Percentiles rank a stretch among this genome's conserved stretches.
These are phyloP conservation scores for Thielaviopsis euricoi DNA, from an alignment of 2,329 filamentous ascomycete species.

Conservation along the genomic window DNA sequence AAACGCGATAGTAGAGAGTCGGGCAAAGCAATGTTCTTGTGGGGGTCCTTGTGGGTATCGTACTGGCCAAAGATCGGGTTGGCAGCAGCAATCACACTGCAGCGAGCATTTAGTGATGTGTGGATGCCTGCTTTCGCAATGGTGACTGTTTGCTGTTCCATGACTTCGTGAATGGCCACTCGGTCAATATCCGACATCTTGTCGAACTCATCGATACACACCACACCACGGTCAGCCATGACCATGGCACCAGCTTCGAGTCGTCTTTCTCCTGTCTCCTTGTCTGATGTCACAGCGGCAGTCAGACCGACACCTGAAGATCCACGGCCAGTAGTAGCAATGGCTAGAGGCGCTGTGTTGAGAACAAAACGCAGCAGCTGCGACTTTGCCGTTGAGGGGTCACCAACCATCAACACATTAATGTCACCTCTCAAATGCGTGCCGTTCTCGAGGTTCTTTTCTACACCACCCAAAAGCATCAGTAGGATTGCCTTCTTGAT, in stretches of 20 bases:
- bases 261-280: conserved; percentile 88
- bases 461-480: conserved; percentile 87
- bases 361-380: conserved; percentile 91
- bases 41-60: conserved; percentile 94
- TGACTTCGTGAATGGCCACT: conserved; percentile 98
- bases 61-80: conserved; percentile 98
- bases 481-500: conserved; percentile 96
- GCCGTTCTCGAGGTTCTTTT: conserved; percentile 97
- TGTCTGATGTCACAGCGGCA: conserved; percentile 88
- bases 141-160: conserved; percentile 98
- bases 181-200: conserved; percentile 99
- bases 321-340: conserved; percentile 89
- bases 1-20: conserved; percentile 97
- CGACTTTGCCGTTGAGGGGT: conserved; percentile 97
- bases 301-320: conserved; percentile 97
- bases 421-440: conserved; percentile 97
- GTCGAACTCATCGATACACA: conserved; percentile 98
- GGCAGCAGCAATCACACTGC: conserved; percentile 88
- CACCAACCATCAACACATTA: conserved; percentile 98
- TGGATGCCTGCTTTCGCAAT: conserved; percentile 98
- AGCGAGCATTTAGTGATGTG: conserved; percentile 89
- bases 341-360: conserved; percentile 90
- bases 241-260: conserved; percentile 98
- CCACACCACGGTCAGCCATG: conserved; percentile 86
- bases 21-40: conserved; percentile 94